Evolutionary conservation across 2,329 filamentous ascomycete species (phyloP).

Genomic region (Hypoxylon sp.): DNA sequence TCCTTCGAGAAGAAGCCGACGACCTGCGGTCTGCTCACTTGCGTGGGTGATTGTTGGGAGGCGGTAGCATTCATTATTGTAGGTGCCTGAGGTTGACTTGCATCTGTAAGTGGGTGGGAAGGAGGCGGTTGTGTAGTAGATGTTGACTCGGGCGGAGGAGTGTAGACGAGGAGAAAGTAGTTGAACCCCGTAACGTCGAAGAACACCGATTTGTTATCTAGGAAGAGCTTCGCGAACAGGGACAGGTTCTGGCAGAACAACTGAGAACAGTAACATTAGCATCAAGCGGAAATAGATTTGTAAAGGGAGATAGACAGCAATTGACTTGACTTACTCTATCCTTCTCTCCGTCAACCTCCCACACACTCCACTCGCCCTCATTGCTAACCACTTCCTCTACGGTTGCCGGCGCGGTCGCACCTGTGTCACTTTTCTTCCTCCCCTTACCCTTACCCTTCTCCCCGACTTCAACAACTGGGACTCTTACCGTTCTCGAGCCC

Average conservation of each 20-base stretch:
- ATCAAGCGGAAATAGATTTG: not conserved
- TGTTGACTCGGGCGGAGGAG: conserved; percentile 55
- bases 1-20: conserved; percentile 99
- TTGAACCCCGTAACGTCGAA: conserved; percentile 96
- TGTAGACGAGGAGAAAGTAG: conserved; percentile 91
- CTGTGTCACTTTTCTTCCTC: conserved; percentile 44
- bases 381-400: conserved; percentile 62
- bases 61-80: not conserved
- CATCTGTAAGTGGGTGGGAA: not conserved
- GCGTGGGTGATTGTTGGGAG: not conserved
- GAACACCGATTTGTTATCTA: conserved; percentile 98
- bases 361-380: conserved; percentile 84
- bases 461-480: conserved; percentile 45
- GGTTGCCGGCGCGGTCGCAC: conserved; percentile 49
- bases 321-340: conserved; percentile 70
- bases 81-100: not conserved
- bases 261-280: conserved; percentile 53
- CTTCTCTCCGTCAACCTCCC: conserved; percentile 91
- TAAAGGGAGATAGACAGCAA: conserved; percentile 4
- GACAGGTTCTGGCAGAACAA: conserved; percentile 96
- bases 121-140: conserved; percentile 3
- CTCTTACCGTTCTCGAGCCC: conserved; percentile 57
- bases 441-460: conserved; percentile 57
- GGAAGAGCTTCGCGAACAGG: conserved; percentile 95
- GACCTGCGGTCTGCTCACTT: conserved; percentile 65